Conservation (phyloP, 1,139 yeast species). For the Blastobotrys serpentis region DNA sequence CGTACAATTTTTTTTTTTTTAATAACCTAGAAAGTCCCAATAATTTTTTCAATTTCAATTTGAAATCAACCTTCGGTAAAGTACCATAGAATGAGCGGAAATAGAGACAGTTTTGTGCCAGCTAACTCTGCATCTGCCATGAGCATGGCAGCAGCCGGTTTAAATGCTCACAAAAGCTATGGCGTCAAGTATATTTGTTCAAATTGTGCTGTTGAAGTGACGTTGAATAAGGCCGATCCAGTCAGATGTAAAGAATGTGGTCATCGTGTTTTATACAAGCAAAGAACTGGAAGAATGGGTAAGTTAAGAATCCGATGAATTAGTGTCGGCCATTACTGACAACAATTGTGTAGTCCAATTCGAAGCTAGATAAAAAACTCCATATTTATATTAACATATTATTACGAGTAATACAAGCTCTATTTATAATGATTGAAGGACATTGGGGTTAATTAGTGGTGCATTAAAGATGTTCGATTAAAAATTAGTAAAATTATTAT, state of each 20-base stretch:
- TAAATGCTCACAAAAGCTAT: constrained; percentile 66
- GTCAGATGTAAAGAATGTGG: constrained; percentile 99
- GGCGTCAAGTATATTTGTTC: constrained; percentile 96
- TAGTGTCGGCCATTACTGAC: constrained; percentile 12
- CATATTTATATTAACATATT: constrained; percentile 3
- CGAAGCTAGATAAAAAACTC: constrained; percentile 53
- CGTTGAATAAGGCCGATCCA: constrained; percentile 90
- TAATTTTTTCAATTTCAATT: background rate
- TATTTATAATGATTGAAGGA: background rate
- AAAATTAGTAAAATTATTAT: too few species aligned
- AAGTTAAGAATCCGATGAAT: constrained; percentile 28
- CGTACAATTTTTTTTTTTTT: constrained; percentile 1
- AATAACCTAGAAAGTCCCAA: background rate
- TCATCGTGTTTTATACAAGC: constrained; percentile 94
- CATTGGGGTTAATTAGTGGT: background rate
- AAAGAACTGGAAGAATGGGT: constrained; percentile 95
- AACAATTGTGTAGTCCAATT: constrained; percentile 48
- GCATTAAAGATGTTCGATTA: too few species aligned
- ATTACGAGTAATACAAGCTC: background rate
- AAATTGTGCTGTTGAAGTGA: constrained; percentile 87
- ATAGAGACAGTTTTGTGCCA: constrained; percentile 91
- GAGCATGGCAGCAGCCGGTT: constrained; percentile 64
- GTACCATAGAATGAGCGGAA: constrained; percentile 19
- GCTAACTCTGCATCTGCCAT: constrained; percentile 71
- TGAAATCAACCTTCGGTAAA: too few species aligned